Evolutionary conservation across 192 early-diverging fungal genomes (phyloP).

Genomic region (Dispira parvispora): DNA sequence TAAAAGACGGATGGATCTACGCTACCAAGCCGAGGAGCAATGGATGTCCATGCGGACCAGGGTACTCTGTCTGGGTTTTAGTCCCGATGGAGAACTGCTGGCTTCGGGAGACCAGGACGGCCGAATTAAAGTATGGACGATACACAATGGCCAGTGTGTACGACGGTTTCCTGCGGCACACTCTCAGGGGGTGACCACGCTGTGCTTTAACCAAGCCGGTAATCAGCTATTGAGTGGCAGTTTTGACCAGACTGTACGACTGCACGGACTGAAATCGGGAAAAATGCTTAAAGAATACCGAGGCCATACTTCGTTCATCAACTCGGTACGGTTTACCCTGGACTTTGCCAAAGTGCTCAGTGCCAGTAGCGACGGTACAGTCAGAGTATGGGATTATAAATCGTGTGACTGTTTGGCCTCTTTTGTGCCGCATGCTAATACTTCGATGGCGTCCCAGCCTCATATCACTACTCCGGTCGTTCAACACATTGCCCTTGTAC

Average conservation of each 20-base stretch:
- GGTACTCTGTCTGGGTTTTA: constrained; percentile 61
- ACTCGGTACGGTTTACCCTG: constrained; percentile 51
- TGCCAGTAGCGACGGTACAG: constrained; percentile 71
- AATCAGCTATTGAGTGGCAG: constrained; percentile 64
- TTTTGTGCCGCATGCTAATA: constrained; percentile 31
- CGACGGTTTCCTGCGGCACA: constrained; percentile 69
- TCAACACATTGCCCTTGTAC: constrained; percentile 39
- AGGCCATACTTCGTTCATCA: constrained; percentile 83
- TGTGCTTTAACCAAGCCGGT: constrained; percentile 62
- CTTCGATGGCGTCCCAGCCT: constrained; percentile 32
- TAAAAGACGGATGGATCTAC: constrained; percentile 72
- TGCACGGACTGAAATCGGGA: constrained; percentile 87
- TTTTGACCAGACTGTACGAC: constrained; percentile 57
- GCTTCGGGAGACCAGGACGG: constrained; percentile 77
- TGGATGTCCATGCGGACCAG: constrained; percentile 85
- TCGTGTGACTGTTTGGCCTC: constrained; percentile 48
- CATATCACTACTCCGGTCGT: constrained; percentile 27
- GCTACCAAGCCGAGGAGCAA: constrained; percentile 73
- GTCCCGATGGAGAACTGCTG: constrained; percentile 58
- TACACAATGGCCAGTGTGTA: constrained; percentile 51
- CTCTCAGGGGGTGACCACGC: constrained; percentile 61
- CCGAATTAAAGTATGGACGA: constrained; percentile 75
- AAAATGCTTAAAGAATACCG: constrained; percentile 82
- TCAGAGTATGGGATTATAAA: constrained; percentile 86
- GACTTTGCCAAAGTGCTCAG: constrained; percentile 59